Conservation (phyloP, 1,284 basidiomycete species). For the Apiotrichum veenhuisii region DNA sequence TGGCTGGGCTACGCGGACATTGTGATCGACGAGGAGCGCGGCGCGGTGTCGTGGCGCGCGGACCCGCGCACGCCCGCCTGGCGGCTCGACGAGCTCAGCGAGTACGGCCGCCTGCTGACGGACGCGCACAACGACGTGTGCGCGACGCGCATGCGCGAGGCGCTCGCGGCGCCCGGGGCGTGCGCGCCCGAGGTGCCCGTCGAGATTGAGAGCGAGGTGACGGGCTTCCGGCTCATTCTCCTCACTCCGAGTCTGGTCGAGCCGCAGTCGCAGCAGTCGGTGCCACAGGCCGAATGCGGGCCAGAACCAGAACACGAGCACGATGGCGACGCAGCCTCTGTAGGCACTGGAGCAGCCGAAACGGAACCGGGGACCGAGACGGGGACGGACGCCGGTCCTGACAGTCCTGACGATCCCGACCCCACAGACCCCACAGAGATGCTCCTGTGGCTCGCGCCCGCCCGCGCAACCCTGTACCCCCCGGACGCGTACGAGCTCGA, state of each 20-base stretch:
- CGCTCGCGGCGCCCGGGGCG: not conserved
- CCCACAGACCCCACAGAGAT: not conserved
- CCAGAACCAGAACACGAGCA: too few species aligned
- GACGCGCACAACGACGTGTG: not conserved
- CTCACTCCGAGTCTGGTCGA: not conserved
- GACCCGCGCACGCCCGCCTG: not conserved
- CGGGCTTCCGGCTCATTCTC: not conserved
- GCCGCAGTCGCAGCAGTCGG: too few species aligned
- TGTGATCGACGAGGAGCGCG: not conserved
- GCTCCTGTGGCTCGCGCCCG: not conserved
- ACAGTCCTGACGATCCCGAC: too few species aligned
- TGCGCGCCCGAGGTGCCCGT: not conserved
- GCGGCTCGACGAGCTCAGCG: not conserved
- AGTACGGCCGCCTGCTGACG: not conserved
- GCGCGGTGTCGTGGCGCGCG: not conserved
- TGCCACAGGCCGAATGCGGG: too few species aligned
- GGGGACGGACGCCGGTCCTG: too few species aligned
- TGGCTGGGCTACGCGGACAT: not conserved
- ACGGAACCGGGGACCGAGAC: not conserved
- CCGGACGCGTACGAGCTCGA: constrained; percentile 1
- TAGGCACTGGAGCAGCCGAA: too few species aligned
- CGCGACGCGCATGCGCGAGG: not conserved
- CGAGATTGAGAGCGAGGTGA: not conserved
- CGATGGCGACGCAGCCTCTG: too few species aligned
- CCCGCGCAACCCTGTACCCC: not conserved